Conservation (phyloP, 2,329 filamentous ascomycete genomes). For the Epichloe baconii region DNA sequence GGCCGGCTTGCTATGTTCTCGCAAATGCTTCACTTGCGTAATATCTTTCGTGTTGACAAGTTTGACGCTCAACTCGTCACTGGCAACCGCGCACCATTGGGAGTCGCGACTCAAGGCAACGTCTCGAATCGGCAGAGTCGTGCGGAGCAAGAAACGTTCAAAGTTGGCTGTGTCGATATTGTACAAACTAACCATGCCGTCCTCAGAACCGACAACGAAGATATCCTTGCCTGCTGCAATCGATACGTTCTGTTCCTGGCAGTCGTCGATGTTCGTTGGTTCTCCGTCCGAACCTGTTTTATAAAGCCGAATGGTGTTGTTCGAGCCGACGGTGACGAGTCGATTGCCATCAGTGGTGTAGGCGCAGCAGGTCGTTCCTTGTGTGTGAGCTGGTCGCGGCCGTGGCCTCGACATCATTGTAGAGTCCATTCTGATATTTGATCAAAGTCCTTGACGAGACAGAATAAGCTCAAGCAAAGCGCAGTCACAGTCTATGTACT, state of each 20-base stretch:
- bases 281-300: conserved; percentile 85
- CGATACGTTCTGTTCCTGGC: conserved; percentile 71
- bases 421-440: conserved; percentile 17
- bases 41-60: conserved; percentile 74
- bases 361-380: conserved; percentile 72
- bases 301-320: conserved; percentile 88
- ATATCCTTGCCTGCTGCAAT: conserved; percentile 66
- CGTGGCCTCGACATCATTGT: conserved; percentile 33
- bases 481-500: not conserved
- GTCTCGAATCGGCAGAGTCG: conserved; percentile 76
- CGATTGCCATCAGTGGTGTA: conserved; percentile 83
- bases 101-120: conserved; percentile 69
- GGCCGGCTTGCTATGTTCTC: conserved; percentile 75
- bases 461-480: not conserved
- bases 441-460: not conserved
- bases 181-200: conserved; percentile 92
- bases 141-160: conserved; percentile 71
- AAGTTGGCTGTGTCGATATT: conserved; percentile 62
- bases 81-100: conserved; percentile 88
- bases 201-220: conserved; percentile 83
- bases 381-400: conserved; percentile 62
- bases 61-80: conserved; percentile 87
- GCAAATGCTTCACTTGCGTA: conserved; percentile 60
- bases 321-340: conserved; percentile 82
- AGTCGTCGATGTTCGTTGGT: conserved; percentile 83